Conservation (phyloP, 2,329 filamentous ascomycete species). For the Alternaria sp. region DNA sequence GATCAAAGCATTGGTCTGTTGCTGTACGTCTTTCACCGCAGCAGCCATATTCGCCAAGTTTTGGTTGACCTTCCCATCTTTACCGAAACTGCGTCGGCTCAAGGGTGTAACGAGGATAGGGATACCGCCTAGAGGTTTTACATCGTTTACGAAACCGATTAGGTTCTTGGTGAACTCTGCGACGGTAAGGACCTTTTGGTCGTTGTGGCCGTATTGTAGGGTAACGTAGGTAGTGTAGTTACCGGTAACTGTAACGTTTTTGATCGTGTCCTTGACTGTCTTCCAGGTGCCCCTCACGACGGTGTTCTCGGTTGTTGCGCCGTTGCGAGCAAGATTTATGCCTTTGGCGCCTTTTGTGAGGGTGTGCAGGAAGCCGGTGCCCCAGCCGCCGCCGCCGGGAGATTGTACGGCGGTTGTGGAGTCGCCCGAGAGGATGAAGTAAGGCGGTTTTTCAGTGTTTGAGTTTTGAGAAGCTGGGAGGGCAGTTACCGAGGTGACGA, state of each 20-base stretch:
- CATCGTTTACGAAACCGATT: constrained; percentile 51
- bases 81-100: constrained; percentile 59
- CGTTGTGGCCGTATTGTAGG: constrained; percentile 69
- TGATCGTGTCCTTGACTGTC: constrained; percentile 45
- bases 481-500: constrained; percentile 7
- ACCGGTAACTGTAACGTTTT: constrained; percentile 17
- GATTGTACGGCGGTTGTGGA: constrained; percentile 47
- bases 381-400: constrained; percentile 58
- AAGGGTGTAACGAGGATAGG: constrained; percentile 63
- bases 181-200: constrained; percentile 59
- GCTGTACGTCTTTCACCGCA: constrained; percentile 60
- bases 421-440: constrained; percentile 50
- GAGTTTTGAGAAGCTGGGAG: constrained; percentile 2
- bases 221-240: constrained; percentile 61
- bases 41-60: constrained; percentile 57
- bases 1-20: constrained; percentile 47
- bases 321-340: constrained; percentile 64
- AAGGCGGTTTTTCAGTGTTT: constrained; percentile 23
- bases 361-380: constrained; percentile 63
- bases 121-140: constrained; percentile 38
- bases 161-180: constrained; percentile 61
- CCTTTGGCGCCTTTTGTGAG: constrained; percentile 60
- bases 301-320: constrained; percentile 57
- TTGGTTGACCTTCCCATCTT: constrained; percentile 51
- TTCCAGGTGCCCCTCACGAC: no score